Conservation (phyloP, 371 early-diverging fungal genomes). For the Smittium culicis region DNA sequence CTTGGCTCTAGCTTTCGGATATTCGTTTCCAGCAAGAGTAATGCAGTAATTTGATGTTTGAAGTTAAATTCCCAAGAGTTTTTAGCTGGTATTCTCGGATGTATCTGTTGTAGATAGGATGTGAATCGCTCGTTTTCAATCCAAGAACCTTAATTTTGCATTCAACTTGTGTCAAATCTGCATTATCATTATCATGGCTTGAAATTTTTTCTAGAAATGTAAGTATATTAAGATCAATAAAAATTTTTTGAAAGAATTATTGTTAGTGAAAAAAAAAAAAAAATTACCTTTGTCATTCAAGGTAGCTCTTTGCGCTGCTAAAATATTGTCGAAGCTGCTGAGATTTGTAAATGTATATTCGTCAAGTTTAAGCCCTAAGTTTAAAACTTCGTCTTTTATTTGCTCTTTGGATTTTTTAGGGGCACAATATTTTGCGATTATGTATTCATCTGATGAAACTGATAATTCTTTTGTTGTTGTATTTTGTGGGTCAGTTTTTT, state of each 20-base stretch:
- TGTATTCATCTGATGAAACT: neutral
- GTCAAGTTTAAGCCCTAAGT: neutral
- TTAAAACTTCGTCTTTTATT: neutral
- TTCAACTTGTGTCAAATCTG: neutral
- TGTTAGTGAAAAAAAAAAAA: no score
- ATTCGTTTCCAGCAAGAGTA: constrained; percentile 1
- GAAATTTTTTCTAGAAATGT: no score
- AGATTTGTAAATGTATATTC: no score
- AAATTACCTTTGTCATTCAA: no score
- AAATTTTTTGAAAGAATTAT: no score
- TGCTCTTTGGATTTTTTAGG: neutral
- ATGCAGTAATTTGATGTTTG: constrained; percentile 1
- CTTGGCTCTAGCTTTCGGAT: neutral
- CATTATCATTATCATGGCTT: neutral
- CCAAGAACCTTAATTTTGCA: neutral
- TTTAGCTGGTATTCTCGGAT: neutral
- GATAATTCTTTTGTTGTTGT: neutral
- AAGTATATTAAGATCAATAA: no score
- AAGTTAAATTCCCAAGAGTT: neutral
- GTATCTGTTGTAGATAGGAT: constrained; percentile 1
- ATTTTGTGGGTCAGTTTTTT: neutral
- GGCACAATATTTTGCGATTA: neutral
- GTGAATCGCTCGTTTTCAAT: neutral
- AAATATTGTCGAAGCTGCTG: no score
- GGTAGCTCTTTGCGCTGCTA: no score